Evolutionary conservation across 2,329 filamentous ascomycete species (phyloP), one percentile per base, ranked within the genome.

Genomic region (Penicillium sp.): DNA sequence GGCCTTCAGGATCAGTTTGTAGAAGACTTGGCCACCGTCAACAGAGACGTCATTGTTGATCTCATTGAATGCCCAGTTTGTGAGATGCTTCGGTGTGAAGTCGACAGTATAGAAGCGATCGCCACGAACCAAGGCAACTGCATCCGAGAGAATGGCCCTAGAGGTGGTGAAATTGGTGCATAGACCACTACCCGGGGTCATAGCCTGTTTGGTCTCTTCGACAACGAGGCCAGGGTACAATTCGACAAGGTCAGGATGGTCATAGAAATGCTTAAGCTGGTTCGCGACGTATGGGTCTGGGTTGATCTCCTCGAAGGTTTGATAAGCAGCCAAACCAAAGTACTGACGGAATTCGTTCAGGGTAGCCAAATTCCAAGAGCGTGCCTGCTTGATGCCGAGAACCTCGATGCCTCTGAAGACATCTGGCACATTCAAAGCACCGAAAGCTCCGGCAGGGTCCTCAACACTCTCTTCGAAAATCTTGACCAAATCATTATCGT

Each of bases 371-470:
- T 80, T 75, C 81, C 80, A 84, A 33, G 77, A 76, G 34, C 81
- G 77, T 6, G 76, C 78, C 56, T 84, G 81, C 17, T 75, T 71
- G 44, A 84, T 84, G 8, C 80, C 81, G 2, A 83, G 72, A 3
- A 82, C 72, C 63, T 84, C 82, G n/a, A 84, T 74, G 1, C 74
- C 71, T 57, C 76, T 79, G 59, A 85, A 75, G 1, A 77, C 73
- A 35, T 73, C 73, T 4, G 81, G 81, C 1, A 84, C 74, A 59
- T 78, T 80, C 13, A 75, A 73, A 2, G 81, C 76, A 1, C 81
- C 81, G 55, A 82, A 83, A 6, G 73, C 70, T 31, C 79, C 79
- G 2, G 79, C 78, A 31, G 77, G 77, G 49, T 83, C 79, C 21
- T 83, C 77, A 62, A 83, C 80, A n/a, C 76, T 71, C 28, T 74